Evolutionary conservation across 2,329 filamentous ascomycete genomes (phyloP), one percentile per base, ranked within the genome.

Genomic region (Mycosphaerella arachidis): DNA sequence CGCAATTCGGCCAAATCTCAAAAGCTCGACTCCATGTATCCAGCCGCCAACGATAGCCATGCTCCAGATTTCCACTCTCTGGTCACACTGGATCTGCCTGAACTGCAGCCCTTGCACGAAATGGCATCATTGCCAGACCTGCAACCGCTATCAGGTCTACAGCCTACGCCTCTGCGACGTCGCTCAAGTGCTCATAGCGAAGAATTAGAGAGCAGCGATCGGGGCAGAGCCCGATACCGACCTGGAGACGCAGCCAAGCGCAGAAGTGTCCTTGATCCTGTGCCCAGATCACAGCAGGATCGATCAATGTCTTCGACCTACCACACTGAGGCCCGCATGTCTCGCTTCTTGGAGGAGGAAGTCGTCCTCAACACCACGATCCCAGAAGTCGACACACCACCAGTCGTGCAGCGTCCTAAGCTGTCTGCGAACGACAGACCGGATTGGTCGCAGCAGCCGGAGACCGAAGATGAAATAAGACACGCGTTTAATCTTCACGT

Each of bases 401-500:
- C 54, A 40, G 46, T 29, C 8, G 6, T 29, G 8, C 52, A 53
- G 33, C 57, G 63, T 43, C 62, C 56, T 6, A 51, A 58, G 12
- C 29, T 61, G 1, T 31, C 56, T 43, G 55, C 57, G 13, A 40
- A 62, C 27, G 63, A 69, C 53, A 63, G 66, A 4, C 67, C 66
- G 4, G 60, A 68, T 31, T 70, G 68, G 68, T 57, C 56, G 1
- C 67, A 68, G 31, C 60, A 64, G 29, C 64, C 66, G 9, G 64
- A 68, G 46, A 58, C 55, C 43, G 62, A 59, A n/a, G 61, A 61
- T 13, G 58, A 64, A 6, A 31, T 60, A 9, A 31, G 58, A 4
- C 46, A 51, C 18, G 51, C 35, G 8, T 18, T 59, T 10, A 33
- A 43, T 60, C 40, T 43, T 3, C 53, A 57, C 29, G 37, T 59